Evolutionary conservation across 345 rosid species (phyloP).

Genomic region (Cardiospermum halicacabum): DNA sequence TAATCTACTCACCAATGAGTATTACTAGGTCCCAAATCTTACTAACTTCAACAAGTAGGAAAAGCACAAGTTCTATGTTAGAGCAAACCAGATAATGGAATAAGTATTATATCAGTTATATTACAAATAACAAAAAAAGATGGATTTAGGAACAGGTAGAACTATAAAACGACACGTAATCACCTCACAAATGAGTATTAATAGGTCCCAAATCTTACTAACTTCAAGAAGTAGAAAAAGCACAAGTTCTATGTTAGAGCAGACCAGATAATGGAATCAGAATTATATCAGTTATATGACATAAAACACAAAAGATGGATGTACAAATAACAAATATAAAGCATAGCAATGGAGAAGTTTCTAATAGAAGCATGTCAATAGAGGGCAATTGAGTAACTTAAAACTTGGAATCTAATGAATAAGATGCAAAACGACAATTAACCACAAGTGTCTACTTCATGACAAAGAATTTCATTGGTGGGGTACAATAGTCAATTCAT

Average conservation of each 20-base stretch:
- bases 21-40: neutral
- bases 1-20: neutral
- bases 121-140: too few species aligned
- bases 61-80: neutral
- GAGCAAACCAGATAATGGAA: too few species aligned
- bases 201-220: too few species aligned
- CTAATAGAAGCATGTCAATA: neutral
- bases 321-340: neutral
- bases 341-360: neutral
- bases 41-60: too few species aligned
- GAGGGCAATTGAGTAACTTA: conserved; percentile 1
- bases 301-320: too few species aligned
- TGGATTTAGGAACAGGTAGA: too few species aligned
- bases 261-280: neutral
- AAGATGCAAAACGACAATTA: neutral
- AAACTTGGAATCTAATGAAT: neutral
- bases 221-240: neutral
- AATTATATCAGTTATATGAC: too few species aligned
- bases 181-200: too few species aligned
- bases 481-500: neutral
- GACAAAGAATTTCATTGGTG: neutral
- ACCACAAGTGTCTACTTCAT: neutral
- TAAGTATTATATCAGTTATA: too few species aligned
- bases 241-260: neutral
- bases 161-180: too few species aligned